Conservation (phyloP, 306 rosid species). For the Vigna hirtella region DNA sequence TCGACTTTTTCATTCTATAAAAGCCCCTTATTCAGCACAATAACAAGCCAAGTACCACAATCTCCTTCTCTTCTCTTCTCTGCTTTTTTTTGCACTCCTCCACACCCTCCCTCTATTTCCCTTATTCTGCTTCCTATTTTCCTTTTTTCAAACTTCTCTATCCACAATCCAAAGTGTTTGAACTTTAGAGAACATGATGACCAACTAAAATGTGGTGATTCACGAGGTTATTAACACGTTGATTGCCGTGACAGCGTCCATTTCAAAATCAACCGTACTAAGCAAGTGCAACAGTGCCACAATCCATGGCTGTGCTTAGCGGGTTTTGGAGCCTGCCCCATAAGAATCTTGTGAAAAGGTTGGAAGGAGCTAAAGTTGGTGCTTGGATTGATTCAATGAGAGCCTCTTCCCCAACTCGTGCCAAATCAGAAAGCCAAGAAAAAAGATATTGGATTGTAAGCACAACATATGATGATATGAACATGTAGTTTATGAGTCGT, state of each 20-base stretch:
- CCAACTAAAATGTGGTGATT: slow-evolving; percentile 68
- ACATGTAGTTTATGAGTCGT: neutral
- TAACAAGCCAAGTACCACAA: slow-evolving; percentile 44
- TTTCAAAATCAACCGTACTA: slow-evolving; percentile 45
- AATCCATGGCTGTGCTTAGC: slow-evolving; percentile 48
- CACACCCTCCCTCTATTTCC: neutral
- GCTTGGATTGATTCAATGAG: slow-evolving; percentile 89
- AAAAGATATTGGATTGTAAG: slow-evolving; percentile 70
- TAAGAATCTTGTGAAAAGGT: slow-evolving; percentile 54
- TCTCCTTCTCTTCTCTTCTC: slow-evolving; percentile 43
- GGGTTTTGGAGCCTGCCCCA: slow-evolving; percentile 51
- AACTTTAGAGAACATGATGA: slow-evolving; percentile 53
- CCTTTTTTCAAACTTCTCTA: neutral
- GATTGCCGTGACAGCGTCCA: slow-evolving; percentile 48
- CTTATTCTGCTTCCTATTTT: neutral
- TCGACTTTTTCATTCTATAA: slow-evolving; percentile 47
- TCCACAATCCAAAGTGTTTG: slow-evolving; percentile 3
- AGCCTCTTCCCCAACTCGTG: slow-evolving; percentile 85
- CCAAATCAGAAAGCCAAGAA: slow-evolving; percentile 56
- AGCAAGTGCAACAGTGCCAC: slow-evolving; percentile 48
- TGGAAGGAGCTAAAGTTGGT: slow-evolving; percentile 61
- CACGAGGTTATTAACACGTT: slow-evolving; percentile 55
- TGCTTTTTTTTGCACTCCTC: slow-evolving; percentile 21
- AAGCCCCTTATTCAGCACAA: slow-evolving; percentile 42
- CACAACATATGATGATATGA: neutral